Conservation (phyloP, 768 basidiomycete species). For the Amanita molliuscula region DNA sequence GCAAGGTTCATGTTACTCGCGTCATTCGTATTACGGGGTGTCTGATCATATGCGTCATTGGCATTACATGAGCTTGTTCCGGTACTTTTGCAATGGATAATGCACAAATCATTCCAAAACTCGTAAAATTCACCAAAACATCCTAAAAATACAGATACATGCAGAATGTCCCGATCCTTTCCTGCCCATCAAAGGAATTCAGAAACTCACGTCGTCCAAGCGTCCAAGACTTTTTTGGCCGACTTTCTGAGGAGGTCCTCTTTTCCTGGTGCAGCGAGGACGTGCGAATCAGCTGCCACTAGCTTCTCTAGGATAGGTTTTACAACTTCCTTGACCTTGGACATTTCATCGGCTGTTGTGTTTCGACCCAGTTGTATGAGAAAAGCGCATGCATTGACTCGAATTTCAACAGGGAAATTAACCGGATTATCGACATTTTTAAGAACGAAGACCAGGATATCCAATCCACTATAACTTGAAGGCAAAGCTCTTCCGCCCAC, state of each 20-base stretch:
- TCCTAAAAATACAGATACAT: not conserved
- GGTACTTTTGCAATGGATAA: too few relatives aligned
- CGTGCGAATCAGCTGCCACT: slow-evolving; percentile 20
- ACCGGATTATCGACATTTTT: slow-evolving; percentile 43
- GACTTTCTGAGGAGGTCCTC: slow-evolving; percentile 33
- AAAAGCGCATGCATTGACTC: slow-evolving; percentile 67
- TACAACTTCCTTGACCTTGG: slow-evolving; percentile 38
- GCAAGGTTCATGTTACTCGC: not conserved
- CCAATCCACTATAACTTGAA: slow-evolving; percentile 47
- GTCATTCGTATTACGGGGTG: not conserved
- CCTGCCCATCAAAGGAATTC: not conserved
- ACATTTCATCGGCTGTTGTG: slow-evolving; percentile 35
- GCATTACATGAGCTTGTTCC: not conserved
- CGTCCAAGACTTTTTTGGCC: slow-evolving; percentile 28
- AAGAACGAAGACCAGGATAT: slow-evolving; percentile 57
- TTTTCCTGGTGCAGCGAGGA: slow-evolving; percentile 20
- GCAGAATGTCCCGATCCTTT: not conserved
- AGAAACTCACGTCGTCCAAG: slow-evolving; percentile 17
- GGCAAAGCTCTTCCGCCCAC: slow-evolving; percentile 23
- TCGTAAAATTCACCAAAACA: not conserved
- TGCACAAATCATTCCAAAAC: too few relatives aligned
- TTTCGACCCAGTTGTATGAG: slow-evolving; percentile 54
- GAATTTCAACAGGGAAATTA: slow-evolving; percentile 65
- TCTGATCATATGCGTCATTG: not conserved
- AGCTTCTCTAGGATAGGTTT: slow-evolving; percentile 42